A percentile compares a stretch with the other conserved stretches of the same genome.
Evolutionary conservation across 345 rosid species (phyloP).

Genomic region (Lenwebbia sp.): DNA sequence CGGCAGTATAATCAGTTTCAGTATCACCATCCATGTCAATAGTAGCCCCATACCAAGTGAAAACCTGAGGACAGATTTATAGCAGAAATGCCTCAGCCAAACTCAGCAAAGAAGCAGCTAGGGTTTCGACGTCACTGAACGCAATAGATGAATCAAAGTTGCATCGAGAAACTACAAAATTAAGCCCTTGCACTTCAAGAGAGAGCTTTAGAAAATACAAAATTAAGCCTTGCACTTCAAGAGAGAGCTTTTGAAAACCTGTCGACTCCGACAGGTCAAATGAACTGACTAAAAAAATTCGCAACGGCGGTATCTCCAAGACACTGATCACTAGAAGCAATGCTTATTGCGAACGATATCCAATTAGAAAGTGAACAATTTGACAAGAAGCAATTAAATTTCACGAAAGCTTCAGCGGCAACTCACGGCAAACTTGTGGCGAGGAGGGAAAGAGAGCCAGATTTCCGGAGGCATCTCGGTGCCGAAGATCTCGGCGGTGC

Average conservation of each 20-base stretch:
- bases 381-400: background rate
- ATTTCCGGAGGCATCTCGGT: slow-evolving; percentile 80
- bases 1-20: slow-evolving; percentile 89
- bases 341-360: background rate
- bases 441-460: slow-evolving; percentile 86
- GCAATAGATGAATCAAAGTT: background rate
- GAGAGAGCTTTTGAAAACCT: background rate
- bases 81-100: background rate
- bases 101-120: background rate
- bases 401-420: background rate
- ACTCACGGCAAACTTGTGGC: slow-evolving; percentile 70
- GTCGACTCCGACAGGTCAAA: background rate
- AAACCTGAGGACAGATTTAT: slow-evolving; percentile 35
- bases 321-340: background rate
- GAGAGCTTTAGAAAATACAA: background rate
- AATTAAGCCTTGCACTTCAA: background rate
- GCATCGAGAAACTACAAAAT: background rate
- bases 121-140: background rate
- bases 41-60: slow-evolving; percentile 93
- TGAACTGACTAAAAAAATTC: background rate
- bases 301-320: background rate
- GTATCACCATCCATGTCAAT: slow-evolving; percentile 79
- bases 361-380: background rate
- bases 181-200: background rate
- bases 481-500: slow-evolving; percentile 87